Conservation (phyloP, 805 yeast species). For the Candida dajiaensis region DNA sequence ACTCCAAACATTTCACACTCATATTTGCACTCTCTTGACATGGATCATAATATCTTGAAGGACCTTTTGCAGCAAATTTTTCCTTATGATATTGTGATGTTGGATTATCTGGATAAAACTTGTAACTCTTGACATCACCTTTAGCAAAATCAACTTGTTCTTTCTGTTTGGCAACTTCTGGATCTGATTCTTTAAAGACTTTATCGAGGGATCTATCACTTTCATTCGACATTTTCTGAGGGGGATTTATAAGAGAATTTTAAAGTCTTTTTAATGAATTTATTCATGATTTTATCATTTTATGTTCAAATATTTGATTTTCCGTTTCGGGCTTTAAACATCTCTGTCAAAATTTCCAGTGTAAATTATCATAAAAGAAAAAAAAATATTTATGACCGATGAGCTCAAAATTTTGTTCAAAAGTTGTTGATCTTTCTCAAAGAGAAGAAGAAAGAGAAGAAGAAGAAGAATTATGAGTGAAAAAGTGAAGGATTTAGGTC, state of each 20-base stretch:
- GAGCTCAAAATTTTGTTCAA: background rate
- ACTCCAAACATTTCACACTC: slow-evolving; percentile 77
- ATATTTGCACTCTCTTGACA: slow-evolving; percentile 86
- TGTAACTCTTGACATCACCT: slow-evolving; percentile 46
- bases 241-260: too few relatives aligned
- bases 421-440: too few relatives aligned
- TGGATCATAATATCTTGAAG: slow-evolving; percentile 87
- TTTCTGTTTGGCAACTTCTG: slow-evolving; percentile 28
- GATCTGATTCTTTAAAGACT: slow-evolving; percentile 17
- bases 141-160: slow-evolving; percentile 48
- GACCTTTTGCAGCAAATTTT: slow-evolving; percentile 66
- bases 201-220: slow-evolving; percentile 15
- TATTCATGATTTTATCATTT: too few relatives aligned
- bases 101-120: slow-evolving; percentile 87
- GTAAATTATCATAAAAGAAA: background rate
- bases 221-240: slow-evolving; percentile 3
- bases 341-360: background rate
- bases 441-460: too few relatives aligned
- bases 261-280: too few relatives aligned
- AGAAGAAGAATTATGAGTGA: background rate
- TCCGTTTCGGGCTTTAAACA: background rate
- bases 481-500: background rate
- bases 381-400: background rate
- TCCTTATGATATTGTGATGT: slow-evolving; percentile 61
- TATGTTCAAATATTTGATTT: too few relatives aligned